Percentiles rank a stretch among this genome's conserved stretches.
These are phyloP conservation scores for Physaria fendleri DNA, from an alignment of 345 rosid genomes.

Conservation along the genomic window DNA sequence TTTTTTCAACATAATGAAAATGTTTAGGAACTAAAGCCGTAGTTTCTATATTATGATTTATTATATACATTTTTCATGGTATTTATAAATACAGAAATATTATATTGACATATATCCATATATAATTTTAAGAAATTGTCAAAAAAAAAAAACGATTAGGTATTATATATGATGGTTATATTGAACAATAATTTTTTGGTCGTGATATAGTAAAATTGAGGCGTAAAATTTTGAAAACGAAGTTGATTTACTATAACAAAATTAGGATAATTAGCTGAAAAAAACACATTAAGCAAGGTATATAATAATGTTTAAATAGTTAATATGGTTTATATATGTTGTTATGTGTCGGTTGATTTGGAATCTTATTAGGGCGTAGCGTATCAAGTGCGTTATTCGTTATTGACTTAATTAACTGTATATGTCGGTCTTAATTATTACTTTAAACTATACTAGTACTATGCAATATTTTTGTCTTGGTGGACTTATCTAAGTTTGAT, in stretches of 20 bases:
- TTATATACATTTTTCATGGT: too few relatives aligned
- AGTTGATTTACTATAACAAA: not conserved
- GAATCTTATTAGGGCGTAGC: too few relatives aligned
- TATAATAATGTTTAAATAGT: not conserved
- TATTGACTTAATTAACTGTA: constrained; percentile 22
- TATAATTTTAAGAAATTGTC: not conserved
- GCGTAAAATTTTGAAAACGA: not conserved
- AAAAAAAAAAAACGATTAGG: too few relatives aligned
- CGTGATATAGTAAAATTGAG: too few relatives aligned
- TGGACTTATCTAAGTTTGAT: not conserved
- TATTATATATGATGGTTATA: too few relatives aligned
- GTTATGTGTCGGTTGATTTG: constrained; percentile 21
- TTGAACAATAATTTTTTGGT: too few relatives aligned
- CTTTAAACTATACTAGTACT: not conserved
- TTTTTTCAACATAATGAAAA: too few relatives aligned
- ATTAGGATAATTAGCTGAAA: not conserved
- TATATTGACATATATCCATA: not conserved
- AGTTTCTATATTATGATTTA: too few relatives aligned
- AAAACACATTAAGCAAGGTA: not conserved
- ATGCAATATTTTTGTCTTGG: not conserved
- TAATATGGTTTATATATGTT: too few relatives aligned
- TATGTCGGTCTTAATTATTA: constrained; percentile 9
- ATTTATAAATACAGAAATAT: not conserved
- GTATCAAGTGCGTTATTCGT: constrained; percentile 9
- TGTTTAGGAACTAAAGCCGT: too few relatives aligned